phyloP scores from a whole-genome alignment of 2,329 filamentous ascomycete species.

The Purpureocillium lavendulum region DNA sequence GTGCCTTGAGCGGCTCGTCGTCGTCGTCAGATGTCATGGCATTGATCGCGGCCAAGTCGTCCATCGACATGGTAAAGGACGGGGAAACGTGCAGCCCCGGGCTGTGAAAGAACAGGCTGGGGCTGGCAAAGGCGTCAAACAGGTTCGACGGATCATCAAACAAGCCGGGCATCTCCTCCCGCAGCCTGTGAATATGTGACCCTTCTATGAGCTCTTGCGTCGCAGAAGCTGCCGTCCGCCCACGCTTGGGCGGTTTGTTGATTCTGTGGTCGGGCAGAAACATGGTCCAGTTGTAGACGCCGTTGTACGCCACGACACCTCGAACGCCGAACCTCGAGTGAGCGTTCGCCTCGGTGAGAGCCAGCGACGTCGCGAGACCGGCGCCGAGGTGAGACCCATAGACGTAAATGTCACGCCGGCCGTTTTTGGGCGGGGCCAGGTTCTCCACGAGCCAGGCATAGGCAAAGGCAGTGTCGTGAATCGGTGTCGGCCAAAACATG shows the following conservation, averaged over 20 bases:
- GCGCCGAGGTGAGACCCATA: constrained; percentile 52
- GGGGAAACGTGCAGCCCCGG: constrained; percentile 37
- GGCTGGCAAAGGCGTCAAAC: constrained; percentile 53
- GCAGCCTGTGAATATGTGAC: constrained; percentile 28
- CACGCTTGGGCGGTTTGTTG: constrained; percentile 19
- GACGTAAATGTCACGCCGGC: constrained; percentile 31
- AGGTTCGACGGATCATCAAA: constrained; percentile 40
- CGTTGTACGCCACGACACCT: constrained; percentile 48
- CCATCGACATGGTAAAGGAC: constrained; percentile 29
- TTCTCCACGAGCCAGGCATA: constrained; percentile 44
- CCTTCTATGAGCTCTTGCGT: constrained; percentile 15
- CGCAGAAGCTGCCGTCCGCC: constrained; percentile 6
- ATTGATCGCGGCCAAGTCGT: constrained; percentile 16
- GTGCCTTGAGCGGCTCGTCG: background rate
- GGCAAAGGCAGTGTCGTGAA: constrained; percentile 47
- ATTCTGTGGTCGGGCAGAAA: constrained; percentile 45
- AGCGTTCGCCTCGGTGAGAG: constrained; percentile 44
- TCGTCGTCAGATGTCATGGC: constrained; percentile 13
- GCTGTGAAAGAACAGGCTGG: constrained; percentile 49
- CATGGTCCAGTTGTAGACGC: constrained; percentile 57
- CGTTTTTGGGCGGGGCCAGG: constrained; percentile 25
- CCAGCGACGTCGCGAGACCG: constrained; percentile 45
- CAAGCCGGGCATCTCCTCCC: constrained; percentile 27
- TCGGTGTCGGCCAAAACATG: constrained; percentile 44
- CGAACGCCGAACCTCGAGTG: constrained; percentile 37